Percentiles rank a stretch among this genome's conserved stretches.
phyloP scores from a whole-genome alignment of 2,329 filamentous ascomycete genomes.

The Hymenoscyphus linearis region DNA sequence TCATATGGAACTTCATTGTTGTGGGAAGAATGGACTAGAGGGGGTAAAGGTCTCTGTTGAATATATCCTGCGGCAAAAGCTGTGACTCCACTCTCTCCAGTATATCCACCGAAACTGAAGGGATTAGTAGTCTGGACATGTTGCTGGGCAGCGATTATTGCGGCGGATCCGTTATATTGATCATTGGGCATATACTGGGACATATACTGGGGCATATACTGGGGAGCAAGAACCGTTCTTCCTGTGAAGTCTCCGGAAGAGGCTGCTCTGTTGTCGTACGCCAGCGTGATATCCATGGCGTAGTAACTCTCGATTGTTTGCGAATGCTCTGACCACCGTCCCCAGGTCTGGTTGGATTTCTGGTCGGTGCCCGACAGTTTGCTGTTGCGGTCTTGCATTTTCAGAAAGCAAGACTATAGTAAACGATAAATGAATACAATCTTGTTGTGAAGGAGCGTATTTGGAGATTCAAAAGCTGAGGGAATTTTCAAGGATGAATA shows the following conservation, averaged over 20 bases:
- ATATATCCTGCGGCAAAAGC: slow-evolving; percentile 28
- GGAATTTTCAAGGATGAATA: slow-evolving; percentile 19
- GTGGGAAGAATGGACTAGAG: slow-evolving; percentile 22
- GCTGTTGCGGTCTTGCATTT: slow-evolving; percentile 33
- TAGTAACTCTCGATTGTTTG: slow-evolving; percentile 24
- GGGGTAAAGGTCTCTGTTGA: slow-evolving; percentile 30
- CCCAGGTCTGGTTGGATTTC: slow-evolving; percentile 46
- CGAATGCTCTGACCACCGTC: slow-evolving; percentile 45
- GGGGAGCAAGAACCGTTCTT: slow-evolving; percentile 37
- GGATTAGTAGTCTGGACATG: slow-evolving; percentile 34
- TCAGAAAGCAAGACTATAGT: slow-evolving; percentile 28
- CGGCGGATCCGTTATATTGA: slow-evolving; percentile 40
- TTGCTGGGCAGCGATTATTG: slow-evolving; percentile 37
- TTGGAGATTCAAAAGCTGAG: not conserved
- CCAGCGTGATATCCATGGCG: slow-evolving; percentile 41
- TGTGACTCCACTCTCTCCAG: slow-evolving; percentile 28
- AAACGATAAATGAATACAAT: not conserved
- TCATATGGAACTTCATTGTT: slow-evolving; percentile 26
- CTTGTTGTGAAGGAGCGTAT: not conserved
- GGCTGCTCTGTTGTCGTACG: slow-evolving; percentile 42
- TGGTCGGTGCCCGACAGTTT: slow-evolving; percentile 46
- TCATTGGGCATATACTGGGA: slow-evolving; percentile 44
- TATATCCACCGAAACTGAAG: slow-evolving; percentile 38
- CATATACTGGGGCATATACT: slow-evolving; percentile 47
- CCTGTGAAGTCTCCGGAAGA: slow-evolving; percentile 37